These are phyloP conservation scores for Neofusicoccum umdonicola DNA, from an alignment of 2,329 filamentous ascomycete species.

Conservation along the genomic window DNA sequence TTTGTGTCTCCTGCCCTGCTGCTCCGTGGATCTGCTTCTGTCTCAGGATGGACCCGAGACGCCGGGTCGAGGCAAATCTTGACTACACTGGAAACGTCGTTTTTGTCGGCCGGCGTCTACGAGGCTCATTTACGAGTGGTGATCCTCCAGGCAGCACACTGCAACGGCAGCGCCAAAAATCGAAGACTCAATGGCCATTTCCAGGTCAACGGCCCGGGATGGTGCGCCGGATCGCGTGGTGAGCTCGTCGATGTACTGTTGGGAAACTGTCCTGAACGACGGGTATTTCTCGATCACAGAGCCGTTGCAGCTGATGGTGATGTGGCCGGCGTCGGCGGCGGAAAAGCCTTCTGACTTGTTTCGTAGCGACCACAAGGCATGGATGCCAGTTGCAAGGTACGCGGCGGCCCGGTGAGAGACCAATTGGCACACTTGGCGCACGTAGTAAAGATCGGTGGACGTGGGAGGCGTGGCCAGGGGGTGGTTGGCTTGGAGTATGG, in stretches of 20 bases:
- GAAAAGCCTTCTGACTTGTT: conserved; percentile 48
- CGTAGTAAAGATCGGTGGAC: conserved; percentile 53
- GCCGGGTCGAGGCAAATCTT: conserved; percentile 5
- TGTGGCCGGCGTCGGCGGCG: conserved; percentile 32
- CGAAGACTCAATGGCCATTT: conserved; percentile 70
- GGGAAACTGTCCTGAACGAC: conserved; percentile 60
- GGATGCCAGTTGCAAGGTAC: conserved; percentile 62
- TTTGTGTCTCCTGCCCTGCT: not conserved
- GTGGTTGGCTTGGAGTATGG: conserved; percentile 53
- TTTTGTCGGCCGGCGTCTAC: not conserved
- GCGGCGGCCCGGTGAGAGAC: conserved; percentile 60
- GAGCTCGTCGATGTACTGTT: conserved; percentile 62
- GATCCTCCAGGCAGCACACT: conserved; percentile 38
- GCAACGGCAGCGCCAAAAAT: conserved; percentile 74
- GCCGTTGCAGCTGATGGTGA: conserved; percentile 71
- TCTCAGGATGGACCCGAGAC: not conserved
- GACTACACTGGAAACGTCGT: not conserved
- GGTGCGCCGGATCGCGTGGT: conserved; percentile 39
- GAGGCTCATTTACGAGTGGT: not conserved
- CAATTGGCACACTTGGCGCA: conserved; percentile 51
- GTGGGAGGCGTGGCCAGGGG: conserved; percentile 46
- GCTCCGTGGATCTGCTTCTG: not conserved
- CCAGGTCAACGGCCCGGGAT: conserved; percentile 50
- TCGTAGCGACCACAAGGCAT: conserved; percentile 59
- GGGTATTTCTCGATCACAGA: conserved; percentile 79